phyloP scores from a whole-genome alignment of 179 eudicot species.

The Nepenthes alata region DNA sequence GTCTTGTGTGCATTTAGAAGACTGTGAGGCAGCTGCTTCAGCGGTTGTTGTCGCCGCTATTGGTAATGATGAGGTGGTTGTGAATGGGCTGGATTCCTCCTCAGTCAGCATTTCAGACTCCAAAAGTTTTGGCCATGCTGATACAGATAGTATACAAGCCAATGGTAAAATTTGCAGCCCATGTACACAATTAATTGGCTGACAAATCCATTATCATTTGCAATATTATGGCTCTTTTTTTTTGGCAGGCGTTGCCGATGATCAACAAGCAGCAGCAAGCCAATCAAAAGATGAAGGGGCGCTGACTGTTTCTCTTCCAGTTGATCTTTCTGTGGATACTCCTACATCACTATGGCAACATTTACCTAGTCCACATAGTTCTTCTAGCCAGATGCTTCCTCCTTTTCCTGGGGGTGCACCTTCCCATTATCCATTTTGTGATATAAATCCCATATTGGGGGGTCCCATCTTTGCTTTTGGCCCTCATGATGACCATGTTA shows the following conservation, averaged over 20 bases:
- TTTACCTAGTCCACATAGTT: slow-evolving; percentile 75
- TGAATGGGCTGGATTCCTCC: slow-evolving; percentile 26
- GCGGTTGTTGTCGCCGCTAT: slow-evolving; percentile 91
- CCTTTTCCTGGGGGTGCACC: slow-evolving; percentile 65
- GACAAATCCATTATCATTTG: too few relatives aligned
- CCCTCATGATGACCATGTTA: slow-evolving; percentile 58
- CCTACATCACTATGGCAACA: slow-evolving; percentile 88
- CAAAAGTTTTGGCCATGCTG: slow-evolving; percentile 33
- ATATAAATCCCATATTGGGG: slow-evolving; percentile 85
- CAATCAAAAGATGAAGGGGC: slow-evolving; percentile 64
- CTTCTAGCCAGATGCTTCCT: slow-evolving; percentile 63
- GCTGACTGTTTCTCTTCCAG: slow-evolving; percentile 78
- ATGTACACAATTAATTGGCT: too few relatives aligned
- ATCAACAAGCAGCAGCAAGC: slow-evolving; percentile 35
- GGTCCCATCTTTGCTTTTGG: slow-evolving; percentile 78
- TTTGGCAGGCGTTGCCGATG: slow-evolving; percentile 39
- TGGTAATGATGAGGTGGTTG: slow-evolving; percentile 57
- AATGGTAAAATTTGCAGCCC: slow-evolving; percentile 8
- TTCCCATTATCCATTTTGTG: slow-evolving; percentile 77
- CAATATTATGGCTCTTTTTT: background rate
- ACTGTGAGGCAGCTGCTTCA: slow-evolving; percentile 79
- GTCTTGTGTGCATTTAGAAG: slow-evolving; percentile 40
- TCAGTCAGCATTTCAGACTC: slow-evolving; percentile 29
- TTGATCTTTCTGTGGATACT: slow-evolving; percentile 90
- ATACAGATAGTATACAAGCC: slow-evolving; percentile 23